Base-by-base conservation (phyloP, 176 grass and related monocot genomes). In the Lolium multiflorum region DNA sequence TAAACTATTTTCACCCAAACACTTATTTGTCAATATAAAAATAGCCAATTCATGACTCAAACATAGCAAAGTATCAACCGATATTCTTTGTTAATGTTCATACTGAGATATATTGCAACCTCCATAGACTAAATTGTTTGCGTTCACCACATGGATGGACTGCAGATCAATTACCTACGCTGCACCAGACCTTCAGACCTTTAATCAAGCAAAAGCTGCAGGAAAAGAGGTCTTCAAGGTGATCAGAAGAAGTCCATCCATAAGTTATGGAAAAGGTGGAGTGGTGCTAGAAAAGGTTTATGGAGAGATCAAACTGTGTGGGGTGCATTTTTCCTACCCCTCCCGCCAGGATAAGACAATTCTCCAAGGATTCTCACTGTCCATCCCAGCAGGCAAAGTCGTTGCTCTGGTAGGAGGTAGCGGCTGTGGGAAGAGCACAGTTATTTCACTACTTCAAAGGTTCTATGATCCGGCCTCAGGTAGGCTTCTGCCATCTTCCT, bases 141-240 rank as follows among this genome's bases (percentile, higher is more conserved):
- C 35, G 26, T 66, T 51, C 26, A 49, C 62, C 62, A 43, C 22
- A 80, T 89, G 66, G 21, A 80, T 89, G 66, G 21, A 80, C 52
- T 81, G 72, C 88, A 93, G 91, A 93, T 90, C 85, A 46, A 93
- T 93, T 38, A 90, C 88, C 20, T 88, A 91, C 10, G 89, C 89
- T 76, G 89, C 89, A 70, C 89, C 89, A 7, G 89, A 91, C 24
- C 83, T 91, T 76, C 85, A 91, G 81, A 88, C 83, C 58, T 91
- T 91, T 62, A 91, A 91, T 68, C 81, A 81, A 46, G 89, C 89
- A 71, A 91, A 66, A 81, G 85, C 89, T 60, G 85, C 85, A 51
- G 89, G 85, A 41, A 80, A 49, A 41, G 85, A 91, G 57, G 77
- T 91, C 9, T 91, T 91, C 81, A 84, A 77, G 77, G 81, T 88